Percentiles rank a stretch among this genome's conserved stretches.
These are phyloP conservation scores for Leishmania mexicana DNA, from an alignment of 208 protist species.

Conservation along the genomic window DNA sequence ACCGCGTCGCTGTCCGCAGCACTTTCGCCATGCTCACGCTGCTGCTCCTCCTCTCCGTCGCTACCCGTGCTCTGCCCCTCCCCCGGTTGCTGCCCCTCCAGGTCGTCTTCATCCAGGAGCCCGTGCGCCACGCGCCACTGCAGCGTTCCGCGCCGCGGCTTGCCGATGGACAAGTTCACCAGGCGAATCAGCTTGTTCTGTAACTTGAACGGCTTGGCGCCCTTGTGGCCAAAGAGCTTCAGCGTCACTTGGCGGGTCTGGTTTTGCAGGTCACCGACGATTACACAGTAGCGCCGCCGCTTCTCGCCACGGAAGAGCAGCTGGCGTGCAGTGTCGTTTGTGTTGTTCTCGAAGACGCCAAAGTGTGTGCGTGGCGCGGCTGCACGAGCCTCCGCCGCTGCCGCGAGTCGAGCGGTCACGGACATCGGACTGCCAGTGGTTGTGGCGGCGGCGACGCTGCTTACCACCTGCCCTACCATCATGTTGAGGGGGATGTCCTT, in stretches of 20 bases:
- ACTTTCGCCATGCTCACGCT: constrained; percentile 4
- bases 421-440: constrained; percentile 19
- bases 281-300: constrained; percentile 83
- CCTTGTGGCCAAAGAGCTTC: constrained; percentile 83
- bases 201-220: constrained; percentile 82
- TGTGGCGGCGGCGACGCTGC: constrained; percentile 26
- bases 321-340: constrained; percentile 71
- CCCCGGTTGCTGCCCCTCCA: not conserved
- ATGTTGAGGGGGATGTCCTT: constrained; percentile 28
- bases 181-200: constrained; percentile 87
- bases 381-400: constrained; percentile 26
- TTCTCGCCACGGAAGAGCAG: constrained; percentile 84
- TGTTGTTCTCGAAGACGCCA: constrained; percentile 33
- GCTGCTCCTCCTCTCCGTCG: not conserved
- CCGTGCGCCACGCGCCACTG: constrained; percentile 23
- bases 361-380: constrained; percentile 34
- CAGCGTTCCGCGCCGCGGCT: constrained; percentile 43
- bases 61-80: constrained; percentile 3
- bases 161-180: constrained; percentile 82
- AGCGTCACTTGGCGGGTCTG: constrained; percentile 56
- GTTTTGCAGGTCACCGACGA: constrained; percentile 79
- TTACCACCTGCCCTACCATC: not conserved
- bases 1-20: not conserved
- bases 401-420: constrained; percentile 20
- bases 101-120: constrained; percentile 17